A percentile compares a stretch with the other conserved stretches of the same genome.
These are phyloP conservation scores for Amanita fuliginea DNA, from an alignment of 768 basidiomycete species.

Conservation along the genomic window DNA sequence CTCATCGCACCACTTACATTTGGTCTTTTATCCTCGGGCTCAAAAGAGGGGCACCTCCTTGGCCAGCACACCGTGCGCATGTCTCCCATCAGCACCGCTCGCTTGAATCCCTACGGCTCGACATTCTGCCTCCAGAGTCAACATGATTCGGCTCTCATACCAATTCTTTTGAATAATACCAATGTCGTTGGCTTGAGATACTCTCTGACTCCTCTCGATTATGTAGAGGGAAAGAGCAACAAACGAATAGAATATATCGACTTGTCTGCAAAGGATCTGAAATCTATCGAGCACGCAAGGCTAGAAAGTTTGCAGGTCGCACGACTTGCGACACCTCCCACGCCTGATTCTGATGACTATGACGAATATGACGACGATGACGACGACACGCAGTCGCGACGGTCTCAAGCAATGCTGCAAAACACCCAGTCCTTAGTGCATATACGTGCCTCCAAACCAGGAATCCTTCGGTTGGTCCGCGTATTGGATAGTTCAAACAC, in stretches of 20 bases:
- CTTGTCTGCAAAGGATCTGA: conserved; percentile 52
- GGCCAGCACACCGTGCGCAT: conserved; percentile 90
- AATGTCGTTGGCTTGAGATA: conserved; percentile 62
- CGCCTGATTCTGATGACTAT: conserved; percentile 33
- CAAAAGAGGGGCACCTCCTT: conserved; percentile 49
- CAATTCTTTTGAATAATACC: conserved; percentile 87
- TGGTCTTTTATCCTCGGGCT: conserved; percentile 32
- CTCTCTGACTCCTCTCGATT: conserved; percentile 55
- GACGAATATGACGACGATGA: conserved; percentile 69
- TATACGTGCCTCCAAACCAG: conserved; percentile 63
- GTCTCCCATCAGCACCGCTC: conserved; percentile 90
- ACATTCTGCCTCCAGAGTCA: conserved; percentile 63
- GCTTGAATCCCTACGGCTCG: conserved; percentile 66
- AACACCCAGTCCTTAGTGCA: conserved; percentile 66
- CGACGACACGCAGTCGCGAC: conserved; percentile 25
- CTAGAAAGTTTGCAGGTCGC: conserved; percentile 37
- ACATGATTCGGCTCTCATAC: conserved; percentile 52
- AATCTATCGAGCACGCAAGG: conserved; percentile 51
- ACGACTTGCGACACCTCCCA: conserved; percentile 22
- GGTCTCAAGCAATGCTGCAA: conserved; percentile 41
- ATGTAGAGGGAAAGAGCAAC: conserved; percentile 25
- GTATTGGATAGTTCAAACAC: conserved; percentile 61
- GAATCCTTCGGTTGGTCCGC: conserved; percentile 62
- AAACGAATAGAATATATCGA: conserved; percentile 44
- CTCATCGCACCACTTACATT: conserved; percentile 39